Base-by-base conservation (phyloP, 257 asterid genomes). In the Cordia subcordata region DNA sequence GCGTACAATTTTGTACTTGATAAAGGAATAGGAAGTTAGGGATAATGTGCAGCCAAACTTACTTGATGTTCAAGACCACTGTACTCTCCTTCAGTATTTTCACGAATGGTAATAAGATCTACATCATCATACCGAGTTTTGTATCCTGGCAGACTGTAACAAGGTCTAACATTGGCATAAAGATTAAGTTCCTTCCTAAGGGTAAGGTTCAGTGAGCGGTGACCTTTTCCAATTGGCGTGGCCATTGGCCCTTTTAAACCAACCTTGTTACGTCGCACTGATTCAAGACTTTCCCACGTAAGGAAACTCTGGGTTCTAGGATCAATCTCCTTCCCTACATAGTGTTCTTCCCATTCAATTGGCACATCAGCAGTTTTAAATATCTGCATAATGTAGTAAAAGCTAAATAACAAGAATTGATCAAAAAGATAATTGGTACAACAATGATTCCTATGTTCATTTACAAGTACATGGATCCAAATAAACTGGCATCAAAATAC, bases 231-330 rank as follows among this genome's bases (percentile, higher is more conserved):
- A 51, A 90, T 83, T 59, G 98, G 98, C 16, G 98, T 90, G 55
- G 98, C 98, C 98, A 90, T 90, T 20, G 98, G 98, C 53, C 98
- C 98, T 77, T 90, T 90, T 39, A 90, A 57, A 55, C 98, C 98
- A 70, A 90, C 85, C 74, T 84, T 90, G 71, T 90, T 90, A n/a
- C 38, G 63, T 50, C 96, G 72, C 61, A 90, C 89, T 46, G 98
- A 90, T 74, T 90, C 98, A 33, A 90, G 96, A 74, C 96, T 90
- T 67, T 90, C 98, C 96, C 96, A 90, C 64, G 98, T 90, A 19
- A 90, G 80, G 71, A 90, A 90, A 77, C 98, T 90, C 73, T 90
- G 94, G 50, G 98, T 90, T 76, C 95, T 78, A 50, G 98, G 96
- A 79, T 90, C 98, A 57, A 90, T 66, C 63, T 87, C 94, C 13